A percentile compares a stretch with the other conserved stretches of the same genome.
Conservation (phyloP, 2,329 filamentous ascomycete genomes). For the Neoarthrinium moseri region DNA sequence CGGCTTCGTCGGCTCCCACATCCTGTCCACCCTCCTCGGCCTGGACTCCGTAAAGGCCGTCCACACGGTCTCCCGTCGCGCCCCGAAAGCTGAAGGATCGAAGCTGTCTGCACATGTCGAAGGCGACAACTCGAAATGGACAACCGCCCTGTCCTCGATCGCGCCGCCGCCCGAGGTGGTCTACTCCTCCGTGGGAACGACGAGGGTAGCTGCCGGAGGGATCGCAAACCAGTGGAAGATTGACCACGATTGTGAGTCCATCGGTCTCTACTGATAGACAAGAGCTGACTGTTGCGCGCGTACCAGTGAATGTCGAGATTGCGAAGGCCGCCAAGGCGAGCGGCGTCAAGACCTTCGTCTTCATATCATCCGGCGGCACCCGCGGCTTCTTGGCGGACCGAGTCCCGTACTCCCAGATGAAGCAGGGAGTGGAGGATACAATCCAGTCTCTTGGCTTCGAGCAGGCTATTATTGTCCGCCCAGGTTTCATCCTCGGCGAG, state of each 20-base stretch:
- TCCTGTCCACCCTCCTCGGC: conserved; percentile 65
- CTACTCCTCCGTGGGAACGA: conserved; percentile 80
- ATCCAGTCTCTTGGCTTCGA: conserved; percentile 73
- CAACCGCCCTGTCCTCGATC: conserved; percentile 53
- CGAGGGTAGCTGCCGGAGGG: conserved; percentile 70
- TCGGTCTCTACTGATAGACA: background rate
- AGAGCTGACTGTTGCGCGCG: background rate
- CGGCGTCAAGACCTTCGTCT: conserved; percentile 73
- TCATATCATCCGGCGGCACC: conserved; percentile 63
- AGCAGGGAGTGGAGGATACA: conserved; percentile 80
- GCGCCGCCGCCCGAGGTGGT: conserved; percentile 60
- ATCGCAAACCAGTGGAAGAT: conserved; percentile 82
- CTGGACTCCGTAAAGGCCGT: conserved; percentile 52
- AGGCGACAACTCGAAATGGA: conserved; percentile 69
- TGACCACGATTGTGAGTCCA: conserved; percentile 64
- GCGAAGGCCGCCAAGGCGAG: conserved; percentile 72
- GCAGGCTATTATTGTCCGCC: conserved; percentile 70
- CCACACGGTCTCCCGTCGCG: conserved; percentile 65
- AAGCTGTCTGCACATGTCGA: conserved; percentile 69
- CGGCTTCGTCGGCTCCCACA: conserved; percentile 69
- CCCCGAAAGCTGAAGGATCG: conserved; percentile 51
- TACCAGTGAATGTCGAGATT: conserved; percentile 68
- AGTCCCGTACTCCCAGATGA: conserved; percentile 68
- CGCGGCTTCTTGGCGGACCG: conserved; percentile 36
- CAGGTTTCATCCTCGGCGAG: conserved; percentile 73